Evolutionary conservation across 176 grass and related monocot genomes (phyloP).

Genomic region (Musa beccarii): DNA sequence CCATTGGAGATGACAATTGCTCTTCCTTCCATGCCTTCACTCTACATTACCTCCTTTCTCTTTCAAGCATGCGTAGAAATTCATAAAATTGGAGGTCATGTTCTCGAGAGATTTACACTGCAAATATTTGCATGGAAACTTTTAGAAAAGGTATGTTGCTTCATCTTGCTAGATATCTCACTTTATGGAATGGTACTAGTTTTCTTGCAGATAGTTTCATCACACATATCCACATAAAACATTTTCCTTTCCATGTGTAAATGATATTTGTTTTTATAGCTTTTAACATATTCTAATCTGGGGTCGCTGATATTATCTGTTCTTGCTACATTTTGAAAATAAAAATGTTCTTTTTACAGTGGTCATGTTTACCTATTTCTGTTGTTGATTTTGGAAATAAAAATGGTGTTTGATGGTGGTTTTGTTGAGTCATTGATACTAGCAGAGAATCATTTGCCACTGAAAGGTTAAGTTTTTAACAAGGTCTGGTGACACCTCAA

Average conservation of each 20-base stretch:
- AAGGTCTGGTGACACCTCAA: no score
- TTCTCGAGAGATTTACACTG: slow-evolving; percentile 70
- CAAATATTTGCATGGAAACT: slow-evolving; percentile 83
- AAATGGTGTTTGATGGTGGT: no score
- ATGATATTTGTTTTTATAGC: no score
- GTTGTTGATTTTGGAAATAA: no score
- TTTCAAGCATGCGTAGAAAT: slow-evolving; percentile 93
- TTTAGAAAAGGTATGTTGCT: slow-evolving; percentile 63
- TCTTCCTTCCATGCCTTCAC: slow-evolving; percentile 97
- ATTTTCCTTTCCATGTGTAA: no score
- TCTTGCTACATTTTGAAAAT: neutral
- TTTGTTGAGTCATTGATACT: no score
- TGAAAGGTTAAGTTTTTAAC: no score
- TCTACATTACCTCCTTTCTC: slow-evolving; percentile 85
- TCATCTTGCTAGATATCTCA: neutral
- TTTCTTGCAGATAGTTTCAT: neutral
- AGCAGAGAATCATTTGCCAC: no score
- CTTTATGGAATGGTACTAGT: neutral
- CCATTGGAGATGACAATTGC: slow-evolving; percentile 77
- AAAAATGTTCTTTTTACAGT: neutral
- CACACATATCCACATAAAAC: neutral
- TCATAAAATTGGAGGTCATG: slow-evolving; percentile 94
- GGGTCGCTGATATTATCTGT: neutral
- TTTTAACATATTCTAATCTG: no score
- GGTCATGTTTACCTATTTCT: neutral